phyloP scores from a whole-genome alignment of 2,329 filamentous ascomycete genomes.

The Pyricularia sp. region DNA sequence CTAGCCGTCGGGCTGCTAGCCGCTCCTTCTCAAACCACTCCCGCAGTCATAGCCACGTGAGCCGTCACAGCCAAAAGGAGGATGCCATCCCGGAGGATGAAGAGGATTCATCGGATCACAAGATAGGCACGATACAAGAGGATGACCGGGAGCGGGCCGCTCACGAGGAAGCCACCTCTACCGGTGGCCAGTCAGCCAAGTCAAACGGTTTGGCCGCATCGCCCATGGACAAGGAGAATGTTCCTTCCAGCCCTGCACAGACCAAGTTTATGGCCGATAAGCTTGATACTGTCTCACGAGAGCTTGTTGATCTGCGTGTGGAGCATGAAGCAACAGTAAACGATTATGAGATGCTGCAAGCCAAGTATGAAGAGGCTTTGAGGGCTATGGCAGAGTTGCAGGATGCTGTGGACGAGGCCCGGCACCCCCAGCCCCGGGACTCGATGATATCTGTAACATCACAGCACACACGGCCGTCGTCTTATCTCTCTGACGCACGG shows the following conservation, averaged over 20 bases:
- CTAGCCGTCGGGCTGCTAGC: slow-evolving; percentile 21
- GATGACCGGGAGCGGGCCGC: slow-evolving; percentile 10
- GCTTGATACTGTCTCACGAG: slow-evolving; percentile 81
- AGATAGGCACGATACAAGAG: slow-evolving; percentile 13
- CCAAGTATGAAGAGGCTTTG: slow-evolving; percentile 86
- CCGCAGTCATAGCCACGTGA: slow-evolving; percentile 42
- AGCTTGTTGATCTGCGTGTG: slow-evolving; percentile 80
- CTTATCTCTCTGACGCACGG: slow-evolving; percentile 76
- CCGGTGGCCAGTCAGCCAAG: slow-evolving; percentile 5
- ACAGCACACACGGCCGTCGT: slow-evolving; percentile 53
- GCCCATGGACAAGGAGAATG: slow-evolving; percentile 17
- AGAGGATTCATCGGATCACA: slow-evolving; percentile 20
- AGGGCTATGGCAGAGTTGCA: slow-evolving; percentile 76
- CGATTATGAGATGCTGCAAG: slow-evolving; percentile 72
- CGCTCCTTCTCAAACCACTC: slow-evolving; percentile 32
- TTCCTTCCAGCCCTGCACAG: slow-evolving; percentile 63
- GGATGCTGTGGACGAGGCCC: slow-evolving; percentile 72
- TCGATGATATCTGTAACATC: slow-evolving; percentile 45
- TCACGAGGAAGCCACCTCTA: background rate
- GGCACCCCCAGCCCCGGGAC: slow-evolving; percentile 50
- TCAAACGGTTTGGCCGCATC: slow-evolving; percentile 12
- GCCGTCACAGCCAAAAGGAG: slow-evolving; percentile 43
- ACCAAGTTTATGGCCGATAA: slow-evolving; percentile 85
- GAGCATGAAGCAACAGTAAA: slow-evolving; percentile 79
- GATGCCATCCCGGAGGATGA: slow-evolving; percentile 42